Conservation (phyloP, 1,284 basidiomycete genomes). For the Ceratobasidium sp. region DNA sequence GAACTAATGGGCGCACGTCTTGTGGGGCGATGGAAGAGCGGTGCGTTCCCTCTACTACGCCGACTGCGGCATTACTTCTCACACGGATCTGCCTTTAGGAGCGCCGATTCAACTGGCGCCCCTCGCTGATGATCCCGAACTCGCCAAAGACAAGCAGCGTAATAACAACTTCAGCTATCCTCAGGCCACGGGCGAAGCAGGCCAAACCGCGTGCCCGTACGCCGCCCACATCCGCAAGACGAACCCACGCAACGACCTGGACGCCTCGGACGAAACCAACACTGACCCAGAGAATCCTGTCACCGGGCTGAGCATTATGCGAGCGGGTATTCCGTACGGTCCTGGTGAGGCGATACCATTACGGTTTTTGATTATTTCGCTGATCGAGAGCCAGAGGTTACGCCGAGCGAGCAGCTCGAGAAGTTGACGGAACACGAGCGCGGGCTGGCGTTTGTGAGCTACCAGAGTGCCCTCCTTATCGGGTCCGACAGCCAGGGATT, state of each 20-base stretch:
- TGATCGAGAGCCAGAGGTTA: constrained; percentile 51
- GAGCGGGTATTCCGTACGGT: constrained; percentile 61
- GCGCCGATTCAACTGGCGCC: constrained; percentile 62
- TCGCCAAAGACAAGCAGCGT: constrained; percentile 57
- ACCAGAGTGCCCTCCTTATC: constrained; percentile 59
- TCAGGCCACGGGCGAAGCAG: constrained; percentile 43
- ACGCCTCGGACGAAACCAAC: constrained; percentile 51
- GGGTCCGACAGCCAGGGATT: constrained; percentile 56
- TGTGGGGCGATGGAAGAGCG: constrained; percentile 66
- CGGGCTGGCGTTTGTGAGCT: constrained; percentile 64
- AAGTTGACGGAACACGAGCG: constrained; percentile 58
- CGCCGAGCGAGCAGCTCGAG: constrained; percentile 54
- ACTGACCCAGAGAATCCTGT: neutral
- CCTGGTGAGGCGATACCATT: constrained; percentile 52
- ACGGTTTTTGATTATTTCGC: neutral
- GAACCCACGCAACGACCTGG: constrained; percentile 63
- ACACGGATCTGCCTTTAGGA: constrained; percentile 53
- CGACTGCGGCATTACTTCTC: neutral
- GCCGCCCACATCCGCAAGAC: constrained; percentile 67
- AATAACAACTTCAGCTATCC: constrained; percentile 63
- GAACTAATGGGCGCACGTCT: constrained; percentile 66
- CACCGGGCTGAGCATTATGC: constrained; percentile 56
- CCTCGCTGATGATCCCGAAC: constrained; percentile 57
- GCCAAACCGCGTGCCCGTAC: constrained; percentile 64
- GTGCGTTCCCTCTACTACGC: constrained; percentile 20